phyloP scores from a whole-genome alignment of 2,329 filamentous ascomycete species.

The Arachnomyces sp. region DNA sequence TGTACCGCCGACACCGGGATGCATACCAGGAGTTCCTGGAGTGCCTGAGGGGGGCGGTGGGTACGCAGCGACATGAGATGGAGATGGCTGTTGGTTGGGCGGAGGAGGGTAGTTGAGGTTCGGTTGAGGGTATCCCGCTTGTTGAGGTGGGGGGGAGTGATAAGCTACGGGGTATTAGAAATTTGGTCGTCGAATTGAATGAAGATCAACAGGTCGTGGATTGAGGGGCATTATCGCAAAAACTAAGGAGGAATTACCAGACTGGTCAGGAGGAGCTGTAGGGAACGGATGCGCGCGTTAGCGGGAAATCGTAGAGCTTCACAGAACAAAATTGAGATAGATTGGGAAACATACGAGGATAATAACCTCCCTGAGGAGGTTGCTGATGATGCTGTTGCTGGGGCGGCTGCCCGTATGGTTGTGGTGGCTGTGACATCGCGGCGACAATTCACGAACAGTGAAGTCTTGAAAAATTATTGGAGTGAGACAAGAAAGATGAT shows the following conservation, averaged over 20 bases:
- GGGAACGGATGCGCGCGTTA: no score
- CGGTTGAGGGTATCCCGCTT: background rate
- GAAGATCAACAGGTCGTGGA: no score
- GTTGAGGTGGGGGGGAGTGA: constrained; percentile 10
- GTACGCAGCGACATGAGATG: constrained; percentile 11
- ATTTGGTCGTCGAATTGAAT: no score
- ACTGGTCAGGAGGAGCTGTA: constrained; percentile 14
- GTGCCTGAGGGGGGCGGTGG: constrained; percentile 19
- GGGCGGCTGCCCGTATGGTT: background rate
- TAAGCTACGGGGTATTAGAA: no score
- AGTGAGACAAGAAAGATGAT: no score
- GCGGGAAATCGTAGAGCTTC: constrained; percentile 5
- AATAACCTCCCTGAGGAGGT: constrained; percentile 16
- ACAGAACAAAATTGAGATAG: background rate
- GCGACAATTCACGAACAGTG: no score
- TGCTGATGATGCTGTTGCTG: constrained; percentile 4
- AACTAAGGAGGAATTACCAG: background rate
- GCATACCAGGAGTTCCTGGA: constrained; percentile 2
- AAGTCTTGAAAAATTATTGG: no score
- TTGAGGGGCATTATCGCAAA: no score
- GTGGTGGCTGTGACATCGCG: no score
- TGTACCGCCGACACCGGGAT: constrained; percentile 8
- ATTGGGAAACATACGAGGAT: constrained; percentile 17
- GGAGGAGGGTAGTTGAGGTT: constrained; percentile 20
- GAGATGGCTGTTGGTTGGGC: constrained; percentile 15